A percentile compares a stretch with the other conserved stretches of the same genome.
phyloP scores from a whole-genome alignment of 371 early-diverging fungal genomes.

The Saksenaea vasiformis region DNA sequence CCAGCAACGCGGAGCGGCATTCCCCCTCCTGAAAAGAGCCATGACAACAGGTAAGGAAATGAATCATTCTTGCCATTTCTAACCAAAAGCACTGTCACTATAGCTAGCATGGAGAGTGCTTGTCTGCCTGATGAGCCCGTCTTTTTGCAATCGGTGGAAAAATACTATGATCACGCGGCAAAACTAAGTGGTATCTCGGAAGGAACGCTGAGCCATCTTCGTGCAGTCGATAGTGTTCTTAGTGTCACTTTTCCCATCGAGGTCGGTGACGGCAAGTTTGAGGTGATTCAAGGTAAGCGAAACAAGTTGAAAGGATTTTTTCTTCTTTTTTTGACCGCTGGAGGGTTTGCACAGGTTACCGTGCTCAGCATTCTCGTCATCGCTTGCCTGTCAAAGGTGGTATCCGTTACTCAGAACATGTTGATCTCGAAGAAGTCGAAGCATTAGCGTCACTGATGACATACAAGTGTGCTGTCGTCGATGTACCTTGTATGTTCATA shows the following conservation, averaged over 20 bases:
- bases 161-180: conserved; percentile 79
- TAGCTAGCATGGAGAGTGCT: conserved; percentile 64
- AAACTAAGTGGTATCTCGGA: conserved; percentile 64
- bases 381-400: conserved; percentile 88
- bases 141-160: conserved; percentile 82
- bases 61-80: not conserved
- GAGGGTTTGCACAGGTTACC: conserved; percentile 75
- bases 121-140: conserved; percentile 72
- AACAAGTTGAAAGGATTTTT: not conserved
- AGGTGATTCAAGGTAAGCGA: conserved; percentile 67
- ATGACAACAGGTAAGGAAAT: conserved; percentile 30
- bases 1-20: conserved; percentile 7
- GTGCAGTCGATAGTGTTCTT: conserved; percentile 77
- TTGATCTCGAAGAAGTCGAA: conserved; percentile 87
- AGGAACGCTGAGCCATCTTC: conserved; percentile 77
- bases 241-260: conserved; percentile 89
- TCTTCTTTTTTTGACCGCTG: not conserved
- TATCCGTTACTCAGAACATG: conserved; percentile 80
- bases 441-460: conserved; percentile 84
- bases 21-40: conserved; percentile 21
- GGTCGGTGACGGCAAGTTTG: conserved; percentile 68
- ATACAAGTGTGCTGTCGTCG: conserved; percentile 91
- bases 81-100: not conserved
- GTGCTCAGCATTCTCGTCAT: conserved; percentile 91
- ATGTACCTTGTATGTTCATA: conserved; percentile 89